Base-by-base conservation (phyloP, 352 stramenopile species). In the Globisporangium barbulae region DNA sequence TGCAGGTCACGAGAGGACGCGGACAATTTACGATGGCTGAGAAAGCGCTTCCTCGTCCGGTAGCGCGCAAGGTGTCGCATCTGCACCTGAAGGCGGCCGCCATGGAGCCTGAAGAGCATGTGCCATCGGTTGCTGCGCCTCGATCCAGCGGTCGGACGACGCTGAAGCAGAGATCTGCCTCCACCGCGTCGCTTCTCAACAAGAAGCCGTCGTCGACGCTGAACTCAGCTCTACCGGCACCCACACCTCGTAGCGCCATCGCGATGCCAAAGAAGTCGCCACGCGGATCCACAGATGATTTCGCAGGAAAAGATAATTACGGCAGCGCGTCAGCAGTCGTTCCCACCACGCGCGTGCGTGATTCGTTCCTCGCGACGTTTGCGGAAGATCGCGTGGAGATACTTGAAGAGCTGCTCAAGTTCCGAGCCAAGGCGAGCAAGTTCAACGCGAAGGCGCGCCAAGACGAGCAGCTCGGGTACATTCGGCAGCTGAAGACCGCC, bases 341-440 rank as follows among this genome's bases (percentile, higher is more conserved):
- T 9, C 21, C 17, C 30, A 33, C n/a, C 19, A 53, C 55, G 19
- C 73, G 74, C 28, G 59, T 87, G 37, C 68, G 63, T 30, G 66
- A 81, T 13, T 68, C 56, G 19, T 85, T 88, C 48, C 25, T 54
- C 0, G 60, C 63, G 33, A 72, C 33, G 58, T 85, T 89, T 50
- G 53, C 65, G 19, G 37, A 64, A 0, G 70, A 86, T 31, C 75
- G 65, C 22, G 21, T 79, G 22, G 50, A 71, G 7, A 65, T 76
- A n/a, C 69, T 89, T 1, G 71, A 90, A 44, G 65, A 80, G 56
- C 50, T 87, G 57, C 67, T 90, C n/a, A 70, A 81, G 53, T 80
- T 85, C 30, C 71, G 76, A 21, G 52, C 72, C 35, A 90, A 89
- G 53, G 76, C 83, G 25, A 89, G 84, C 53, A 92, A 90, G 53